Base-by-base conservation (phyloP, 441 rosid genomes). In the Populus hybrid region DNA sequence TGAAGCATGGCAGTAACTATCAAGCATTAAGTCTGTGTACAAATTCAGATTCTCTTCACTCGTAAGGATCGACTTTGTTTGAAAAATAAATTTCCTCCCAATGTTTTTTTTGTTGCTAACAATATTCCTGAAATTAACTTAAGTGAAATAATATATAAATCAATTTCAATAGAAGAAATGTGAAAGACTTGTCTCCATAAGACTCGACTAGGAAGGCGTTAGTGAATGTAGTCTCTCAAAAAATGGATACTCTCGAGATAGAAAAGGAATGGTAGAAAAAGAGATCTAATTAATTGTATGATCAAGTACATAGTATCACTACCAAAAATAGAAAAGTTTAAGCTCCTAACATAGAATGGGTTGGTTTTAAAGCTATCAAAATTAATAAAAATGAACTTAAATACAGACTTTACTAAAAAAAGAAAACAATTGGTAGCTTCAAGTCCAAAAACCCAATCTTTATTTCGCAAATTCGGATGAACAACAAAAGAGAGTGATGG, bases 391-490 rank as follows among this genome's bases (percentile, higher is more conserved):
- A 20, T 69, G 26, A 69, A 67, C 40, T 61, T 36, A 65, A 26
- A 38, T 70, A 4, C 5, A 26, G 23, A 36, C 57, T 32, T 35
- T 26, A 70, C 11, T 40, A 20, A 28, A 28, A 72, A 23, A 64
- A 70, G 50, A 64, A 64, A 59, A 32, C 57, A 77, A 54, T 30
- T 66, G 75, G 59, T 26, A 50, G 16, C 26, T 32, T 76, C 18
- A 50, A 16, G 64, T 50, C 28, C 65, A 75, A 68, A 24, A 76
- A 18, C 36, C 21, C 21, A 7, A 0, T 10, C 9, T 20, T 66
- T 63, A 23, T 59, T 7, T 61, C 61, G 57, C 12, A 36, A 69
- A 24, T 28, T 67, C 0, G 34, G 28, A 20, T 10, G 79, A 70
- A 54, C 73, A 67, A 32, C 10, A 18, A n/a, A 69, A 69, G 0